Conservation (phyloP, 768 basidiomycete species). For the Pleurotus djamor region DNA sequence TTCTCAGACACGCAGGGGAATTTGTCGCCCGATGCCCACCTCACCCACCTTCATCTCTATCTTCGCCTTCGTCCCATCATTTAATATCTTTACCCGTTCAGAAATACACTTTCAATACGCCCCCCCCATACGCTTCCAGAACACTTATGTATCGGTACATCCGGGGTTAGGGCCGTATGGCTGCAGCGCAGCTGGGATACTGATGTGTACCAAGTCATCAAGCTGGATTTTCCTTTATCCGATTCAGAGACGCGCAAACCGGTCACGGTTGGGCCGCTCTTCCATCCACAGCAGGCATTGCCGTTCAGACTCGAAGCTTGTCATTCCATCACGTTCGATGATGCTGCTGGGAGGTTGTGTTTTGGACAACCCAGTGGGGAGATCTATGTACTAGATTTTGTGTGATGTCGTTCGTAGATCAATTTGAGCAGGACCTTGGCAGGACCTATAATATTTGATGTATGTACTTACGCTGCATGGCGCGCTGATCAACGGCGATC, state of each 20-base stretch:
- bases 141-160: constrained; percentile 34
- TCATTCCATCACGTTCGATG: constrained; percentile 52
- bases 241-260: constrained; percentile 9
- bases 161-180: constrained; percentile 51
- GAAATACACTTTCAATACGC: constrained; percentile 19
- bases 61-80: not conserved
- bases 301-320: constrained; percentile 48
- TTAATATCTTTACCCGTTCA: not conserved
- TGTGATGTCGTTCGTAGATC: not conserved
- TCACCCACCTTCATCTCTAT: not conserved
- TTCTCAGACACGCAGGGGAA: not conserved
- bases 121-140: constrained; percentile 21
- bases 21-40: constrained; percentile 2
- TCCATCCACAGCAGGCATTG: constrained; percentile 44
- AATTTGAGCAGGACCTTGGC: not conserved
- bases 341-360: constrained; percentile 49
- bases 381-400: constrained; percentile 44
- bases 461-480: not conserved
- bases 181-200: constrained; percentile 48
- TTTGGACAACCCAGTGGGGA: constrained; percentile 52
- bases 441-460: not conserved
- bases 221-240: constrained; percentile 34
- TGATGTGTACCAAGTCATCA: constrained; percentile 48
- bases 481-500: too few relatives aligned
- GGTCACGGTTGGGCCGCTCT: constrained; percentile 30